Evolutionary conservation across 1,284 basidiomycete species (phyloP), one percentile per base, ranked within the genome.

Genomic region (Golubevia pallescens): DNA sequence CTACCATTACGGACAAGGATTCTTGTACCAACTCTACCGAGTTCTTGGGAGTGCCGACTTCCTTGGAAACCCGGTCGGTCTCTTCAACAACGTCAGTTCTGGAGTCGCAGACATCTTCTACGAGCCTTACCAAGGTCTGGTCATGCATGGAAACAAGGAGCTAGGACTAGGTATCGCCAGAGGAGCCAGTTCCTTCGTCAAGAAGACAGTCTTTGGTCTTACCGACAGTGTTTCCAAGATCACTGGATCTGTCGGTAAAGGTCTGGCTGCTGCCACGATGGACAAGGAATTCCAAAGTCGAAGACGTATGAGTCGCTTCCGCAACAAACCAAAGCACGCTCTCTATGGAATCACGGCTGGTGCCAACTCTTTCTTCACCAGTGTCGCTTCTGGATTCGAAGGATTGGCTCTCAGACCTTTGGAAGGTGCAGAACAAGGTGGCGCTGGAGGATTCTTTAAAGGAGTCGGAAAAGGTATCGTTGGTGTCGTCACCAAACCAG

Each of bases 31-130:
- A 85, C 89, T 99, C 8, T 98, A 99, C 86, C 92, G 97, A 32
- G 93, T 99, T 28, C 89, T 99, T 6, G 97, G 97, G 28, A 96
- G 94, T 2, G 95, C 96, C 0, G 96, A 99, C 86, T 97, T 99
- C 87, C 78, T 90, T 51, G 89, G 88, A 24, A 87, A 87, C 90
- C 96, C 96, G 3, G 94, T 98, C 32, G 96, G 96, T 13, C 88
- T 99, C 61, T 99, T 99, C 88, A 97, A 93, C 70, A 99, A 98
- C 81, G 95, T 99, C 81, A 96, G 94, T 81, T 97, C 95, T 23
- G 97, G 97, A n/a, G 94, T 99, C 6, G 93, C 93, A 58, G 97
- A 99, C 86, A 95, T 99, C 75, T 99, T 99, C 88, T 98, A 99
- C 81, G 97, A 98, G 86, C 97, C 97, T 7, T 98, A 96, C 88